Evolutionary conservation across 192 early-diverging fungal species (phyloP).

Genomic region (Gonapodya prolifera): DNA sequence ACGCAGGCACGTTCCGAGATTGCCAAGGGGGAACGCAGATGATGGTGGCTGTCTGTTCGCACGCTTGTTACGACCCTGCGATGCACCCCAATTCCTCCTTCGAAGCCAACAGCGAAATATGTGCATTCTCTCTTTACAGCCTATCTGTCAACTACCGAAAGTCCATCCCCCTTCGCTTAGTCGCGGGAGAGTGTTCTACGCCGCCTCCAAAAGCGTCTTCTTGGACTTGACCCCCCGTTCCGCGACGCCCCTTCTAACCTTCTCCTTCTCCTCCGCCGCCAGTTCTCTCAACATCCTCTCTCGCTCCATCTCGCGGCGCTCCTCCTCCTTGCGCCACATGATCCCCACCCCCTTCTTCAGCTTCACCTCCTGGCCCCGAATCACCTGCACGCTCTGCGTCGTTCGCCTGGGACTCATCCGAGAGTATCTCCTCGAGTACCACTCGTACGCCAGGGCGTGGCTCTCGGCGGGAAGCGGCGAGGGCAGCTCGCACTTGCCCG

Average conservation of each 20-base stretch:
- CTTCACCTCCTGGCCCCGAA: neutral
- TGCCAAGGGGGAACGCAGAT: too few species aligned
- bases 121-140: too few species aligned
- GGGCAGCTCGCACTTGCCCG: slow-evolving; percentile 77
- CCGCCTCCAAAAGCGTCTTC: too few species aligned
- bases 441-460: slow-evolving; percentile 86
- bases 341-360: neutral
- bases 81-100: too few species aligned
- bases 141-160: too few species aligned
- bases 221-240: neutral
- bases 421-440: slow-evolving; percentile 46
- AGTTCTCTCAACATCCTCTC: neutral
- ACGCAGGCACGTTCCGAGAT: too few species aligned
- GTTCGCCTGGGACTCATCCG: neutral
- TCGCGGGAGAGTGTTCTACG: too few species aligned
- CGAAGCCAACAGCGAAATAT: too few species aligned
- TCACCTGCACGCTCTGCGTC: neutral
- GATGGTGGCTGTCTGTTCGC: too few species aligned
- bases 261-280: neutral
- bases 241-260: neutral
- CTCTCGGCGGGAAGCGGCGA: slow-evolving; percentile 82
- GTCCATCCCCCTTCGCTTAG: too few species aligned
- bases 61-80: too few species aligned
- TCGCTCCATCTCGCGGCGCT: neutral
- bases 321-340: neutral